phyloP scores from a whole-genome alignment of 1,139 yeast species.

The Zhuliangozyma parablackwelliae region DNA sequence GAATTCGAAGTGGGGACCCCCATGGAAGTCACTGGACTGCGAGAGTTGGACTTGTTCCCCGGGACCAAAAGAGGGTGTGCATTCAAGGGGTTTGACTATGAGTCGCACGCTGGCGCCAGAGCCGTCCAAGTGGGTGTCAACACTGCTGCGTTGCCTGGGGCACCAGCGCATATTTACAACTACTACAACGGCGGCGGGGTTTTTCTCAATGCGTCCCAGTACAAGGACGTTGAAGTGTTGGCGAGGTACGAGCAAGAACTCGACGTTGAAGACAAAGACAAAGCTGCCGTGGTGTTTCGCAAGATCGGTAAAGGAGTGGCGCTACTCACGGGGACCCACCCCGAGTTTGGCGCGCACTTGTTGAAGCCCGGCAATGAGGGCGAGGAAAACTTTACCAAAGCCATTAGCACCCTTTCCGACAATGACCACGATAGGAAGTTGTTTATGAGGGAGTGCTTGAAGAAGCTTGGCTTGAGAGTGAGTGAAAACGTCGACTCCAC shows the following conservation, averaged over 20 bases:
- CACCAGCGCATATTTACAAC: slow-evolving; percentile 21
- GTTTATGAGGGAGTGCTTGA: slow-evolving; percentile 55
- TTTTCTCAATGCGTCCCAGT: slow-evolving; percentile 68
- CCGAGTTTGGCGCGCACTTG: slow-evolving; percentile 68
- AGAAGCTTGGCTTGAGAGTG: slow-evolving; percentile 63
- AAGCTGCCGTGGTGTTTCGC: slow-evolving; percentile 70
- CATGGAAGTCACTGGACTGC: slow-evolving; percentile 71
- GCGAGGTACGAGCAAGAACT: slow-evolving; percentile 54
- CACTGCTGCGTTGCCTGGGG: slow-evolving; percentile 19
- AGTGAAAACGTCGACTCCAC: slow-evolving; percentile 44
- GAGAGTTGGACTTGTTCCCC: slow-evolving; percentile 78
- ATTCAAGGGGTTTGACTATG: slow-evolving; percentile 73
- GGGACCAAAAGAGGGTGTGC: slow-evolving; percentile 84
- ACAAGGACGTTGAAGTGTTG: slow-evolving; percentile 59
- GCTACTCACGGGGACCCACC: slow-evolving; percentile 82
- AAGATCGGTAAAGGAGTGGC: slow-evolving; percentile 73
- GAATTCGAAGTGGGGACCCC: slow-evolving; percentile 81
- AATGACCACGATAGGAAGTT: slow-evolving; percentile 45
- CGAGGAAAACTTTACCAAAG: slow-evolving; percentile 24
- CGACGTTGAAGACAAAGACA: slow-evolving; percentile 37
- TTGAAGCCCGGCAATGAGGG: slow-evolving; percentile 24
- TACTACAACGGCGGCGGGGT: slow-evolving; percentile 89
- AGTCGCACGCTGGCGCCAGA: slow-evolving; percentile 69
- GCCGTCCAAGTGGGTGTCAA: slow-evolving; percentile 49
- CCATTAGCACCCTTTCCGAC: slow-evolving; percentile 36